A percentile compares a stretch with the other conserved stretches of the same genome.
phyloP scores from a whole-genome alignment of 1,284 basidiomycete species.

The Malassezia globosa region DNA sequence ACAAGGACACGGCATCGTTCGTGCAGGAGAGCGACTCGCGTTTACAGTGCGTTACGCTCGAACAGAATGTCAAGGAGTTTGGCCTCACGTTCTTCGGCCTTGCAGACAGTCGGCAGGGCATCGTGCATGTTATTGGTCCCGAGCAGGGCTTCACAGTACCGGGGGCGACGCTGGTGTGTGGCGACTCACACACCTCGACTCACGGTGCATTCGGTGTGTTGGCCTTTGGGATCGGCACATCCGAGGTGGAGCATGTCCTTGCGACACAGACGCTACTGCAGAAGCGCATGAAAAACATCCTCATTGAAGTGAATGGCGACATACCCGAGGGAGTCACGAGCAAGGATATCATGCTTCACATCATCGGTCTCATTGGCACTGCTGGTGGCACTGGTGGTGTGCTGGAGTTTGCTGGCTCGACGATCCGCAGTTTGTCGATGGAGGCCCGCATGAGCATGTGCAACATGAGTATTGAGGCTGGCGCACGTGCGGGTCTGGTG shows the following conservation, averaged over 20 bases:
- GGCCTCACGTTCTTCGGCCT: conserved; percentile 46
- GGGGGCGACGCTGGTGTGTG: conserved; percentile 43
- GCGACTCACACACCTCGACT: conserved; percentile 45
- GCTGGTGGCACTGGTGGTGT: conserved; percentile 44
- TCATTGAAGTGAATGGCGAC: conserved; percentile 43
- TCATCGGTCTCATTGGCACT: conserved; percentile 45
- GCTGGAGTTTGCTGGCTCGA: conserved; percentile 41
- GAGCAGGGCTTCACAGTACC: conserved; percentile 46
- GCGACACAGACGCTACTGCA: conserved; percentile 45
- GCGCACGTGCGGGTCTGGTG: conserved; percentile 45
- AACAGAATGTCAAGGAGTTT: conserved; percentile 44
- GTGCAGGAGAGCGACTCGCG: conserved; percentile 41
- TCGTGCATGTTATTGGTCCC: conserved; percentile 45
- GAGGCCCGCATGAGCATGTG: conserved; percentile 46
- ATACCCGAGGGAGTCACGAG: conserved; percentile 40
- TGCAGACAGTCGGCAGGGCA: conserved; percentile 42
- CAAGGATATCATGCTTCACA: conserved; percentile 44
- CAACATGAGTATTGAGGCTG: conserved; percentile 47
- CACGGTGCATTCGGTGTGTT: conserved; percentile 46
- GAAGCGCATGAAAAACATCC: conserved; percentile 45
- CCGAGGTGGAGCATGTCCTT: conserved; percentile 45
- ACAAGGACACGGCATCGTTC: conserved; percentile 42
- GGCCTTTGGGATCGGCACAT: conserved; percentile 46
- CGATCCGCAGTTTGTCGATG: conserved; percentile 40
- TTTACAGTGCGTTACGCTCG: conserved; percentile 42